Evolutionary conservation across 2,329 filamentous ascomycete genomes (phyloP), one percentile per base, ranked within the genome.

Genomic region (Penicillium expansum): DNA sequence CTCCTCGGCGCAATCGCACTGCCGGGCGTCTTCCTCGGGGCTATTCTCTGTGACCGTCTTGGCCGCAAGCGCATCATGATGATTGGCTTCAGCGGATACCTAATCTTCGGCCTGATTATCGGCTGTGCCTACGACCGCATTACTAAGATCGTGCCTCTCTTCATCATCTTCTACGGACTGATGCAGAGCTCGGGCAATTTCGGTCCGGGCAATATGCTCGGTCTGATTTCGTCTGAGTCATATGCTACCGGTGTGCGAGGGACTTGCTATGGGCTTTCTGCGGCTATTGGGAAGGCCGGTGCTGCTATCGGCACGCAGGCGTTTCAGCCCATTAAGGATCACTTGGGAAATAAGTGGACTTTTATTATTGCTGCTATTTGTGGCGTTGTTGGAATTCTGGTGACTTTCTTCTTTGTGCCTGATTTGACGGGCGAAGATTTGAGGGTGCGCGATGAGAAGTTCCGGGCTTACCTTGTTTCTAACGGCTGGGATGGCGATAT

Each of bases 321-420:
- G 0, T 82, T 82, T 49, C 79, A 74, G 4, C 79, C 79, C 0
- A 80, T 81, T 29, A 71, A 80, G 52, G 68, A 66, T 6, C 67
- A 76, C 38, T 68, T 81, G 1, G 79, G 79, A 0, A 79, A 81
- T 62, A 72, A 71, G 33, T 81, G 78, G 78, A 82, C 79, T 0
- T 82, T 82, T 48, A 80, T 82, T 57, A 77, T 82, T 49, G 80
- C 79, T 9, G 80, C 80, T 1, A 80, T 82, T 32, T 80, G 77
- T 50, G 80, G 79, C 16, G 74, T 82, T 13, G 72, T 71, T 0
- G 80, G 80, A 0, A 71, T 82, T 10, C 30, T 79, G 6, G 78
- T 82, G 5, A 81, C 79, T 0, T 80, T 68, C 48, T 74, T 81
- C 60, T 81, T 81, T 47, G 71, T 82, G 1, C 77, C 78, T 0